Conservation (phyloP, 148 eudicot species). For the Silene conica region DNA sequence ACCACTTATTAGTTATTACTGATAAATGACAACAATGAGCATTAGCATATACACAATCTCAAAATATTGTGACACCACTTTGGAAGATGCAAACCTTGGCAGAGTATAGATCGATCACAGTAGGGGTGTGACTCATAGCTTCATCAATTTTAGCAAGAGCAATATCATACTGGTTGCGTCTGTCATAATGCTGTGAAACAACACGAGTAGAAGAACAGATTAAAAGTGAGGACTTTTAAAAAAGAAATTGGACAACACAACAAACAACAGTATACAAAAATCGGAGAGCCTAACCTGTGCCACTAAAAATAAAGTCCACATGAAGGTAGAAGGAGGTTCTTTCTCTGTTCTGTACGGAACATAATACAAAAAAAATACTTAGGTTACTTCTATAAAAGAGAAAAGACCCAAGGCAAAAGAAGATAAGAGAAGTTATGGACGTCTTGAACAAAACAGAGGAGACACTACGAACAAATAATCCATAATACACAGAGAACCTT, state of each 20-base stretch:
- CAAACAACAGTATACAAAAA: background rate
- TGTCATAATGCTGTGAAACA: slow-evolving; percentile 79
- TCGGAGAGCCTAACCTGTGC: slow-evolving; percentile 62
- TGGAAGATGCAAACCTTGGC: slow-evolving; percentile 62
- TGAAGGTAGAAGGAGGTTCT: slow-evolving; percentile 89
- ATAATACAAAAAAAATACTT: background rate
- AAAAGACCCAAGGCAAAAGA: background rate
- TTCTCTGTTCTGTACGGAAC: slow-evolving; percentile 52
- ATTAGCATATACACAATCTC: background rate
- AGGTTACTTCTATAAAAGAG: background rate
- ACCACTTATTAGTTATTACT: background rate
- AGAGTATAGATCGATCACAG: slow-evolving; percentile 88
- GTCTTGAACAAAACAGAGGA: background rate
- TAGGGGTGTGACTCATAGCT: slow-evolving; percentile 90
- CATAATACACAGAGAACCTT: background rate
- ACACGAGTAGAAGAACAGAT: background rate
- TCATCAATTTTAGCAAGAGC: slow-evolving; percentile 85
- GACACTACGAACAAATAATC: background rate
- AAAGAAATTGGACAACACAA: background rate
- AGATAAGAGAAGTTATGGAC: background rate
- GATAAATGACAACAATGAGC: background rate
- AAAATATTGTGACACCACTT: background rate
- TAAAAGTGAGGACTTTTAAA: background rate
- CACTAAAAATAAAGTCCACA: slow-evolving; percentile 87
- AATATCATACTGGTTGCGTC: slow-evolving; percentile 63